Conservation (phyloP, 257 asterid species). For the Nyctanthes arbortristis region DNA sequence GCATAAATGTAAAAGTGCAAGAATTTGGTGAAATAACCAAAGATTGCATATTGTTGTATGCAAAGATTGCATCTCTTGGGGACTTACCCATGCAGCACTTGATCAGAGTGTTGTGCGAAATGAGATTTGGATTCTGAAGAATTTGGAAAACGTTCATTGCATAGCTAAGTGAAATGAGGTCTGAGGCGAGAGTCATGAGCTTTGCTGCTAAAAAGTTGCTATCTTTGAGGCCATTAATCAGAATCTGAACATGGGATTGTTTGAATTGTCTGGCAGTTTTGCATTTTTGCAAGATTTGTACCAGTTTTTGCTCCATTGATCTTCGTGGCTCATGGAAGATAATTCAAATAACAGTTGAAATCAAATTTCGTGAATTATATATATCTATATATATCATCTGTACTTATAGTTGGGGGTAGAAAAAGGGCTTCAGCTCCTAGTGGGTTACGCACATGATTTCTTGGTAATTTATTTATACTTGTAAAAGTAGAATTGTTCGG, state of each 20-base stretch:
- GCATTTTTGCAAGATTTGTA: conserved; percentile 39
- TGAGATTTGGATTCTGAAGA: conserved; percentile 30
- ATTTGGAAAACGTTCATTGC: conserved; percentile 30
- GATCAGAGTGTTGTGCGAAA: conserved; percentile 46
- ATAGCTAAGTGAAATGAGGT: conserved; percentile 40
- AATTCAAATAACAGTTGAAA: not conserved
- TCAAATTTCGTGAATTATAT: not conserved
- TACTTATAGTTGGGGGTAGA: no score
- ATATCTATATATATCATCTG: no score
- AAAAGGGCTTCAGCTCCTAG: no score
- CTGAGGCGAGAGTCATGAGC: conserved; percentile 37
- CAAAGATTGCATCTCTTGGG: conserved; percentile 27
- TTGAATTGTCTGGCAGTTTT: conserved; percentile 36
- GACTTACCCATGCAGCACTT: conserved; percentile 49
- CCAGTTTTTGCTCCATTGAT: conserved; percentile 44
- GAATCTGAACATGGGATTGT: conserved; percentile 50
- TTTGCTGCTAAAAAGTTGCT: conserved; percentile 45
- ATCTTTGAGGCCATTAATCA: conserved; percentile 42
- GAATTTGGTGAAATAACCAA: conserved; percentile 40
- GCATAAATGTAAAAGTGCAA: conserved; percentile 48
- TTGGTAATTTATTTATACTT: no score
- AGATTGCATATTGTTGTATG: conserved; percentile 38
- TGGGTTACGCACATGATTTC: no score
- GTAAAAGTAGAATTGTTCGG: no score
- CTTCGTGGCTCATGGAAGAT: conserved; percentile 20